These are phyloP conservation scores for Pouteria glomerata DNA, from an alignment of 148 eudicot genomes.

Conservation along the genomic window DNA sequence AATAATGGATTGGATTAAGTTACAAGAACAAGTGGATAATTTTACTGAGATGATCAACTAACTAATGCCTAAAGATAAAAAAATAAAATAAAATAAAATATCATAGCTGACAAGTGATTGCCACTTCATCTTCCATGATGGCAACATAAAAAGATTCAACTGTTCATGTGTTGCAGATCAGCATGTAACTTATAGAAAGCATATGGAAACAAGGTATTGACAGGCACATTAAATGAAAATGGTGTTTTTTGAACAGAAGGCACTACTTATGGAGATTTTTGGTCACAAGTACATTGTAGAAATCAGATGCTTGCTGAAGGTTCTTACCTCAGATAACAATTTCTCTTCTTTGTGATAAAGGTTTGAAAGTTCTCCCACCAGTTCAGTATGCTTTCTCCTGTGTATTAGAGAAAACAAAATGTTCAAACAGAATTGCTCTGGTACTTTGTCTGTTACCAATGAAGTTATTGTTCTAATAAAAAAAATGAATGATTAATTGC, in stretches of 20 bases:
- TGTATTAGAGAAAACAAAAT: slow-evolving; percentile 5
- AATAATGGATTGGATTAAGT: neutral
- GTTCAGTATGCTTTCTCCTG: slow-evolving; percentile 96
- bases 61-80: neutral
- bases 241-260: neutral
- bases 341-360: slow-evolving; percentile 90
- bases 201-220: neutral
- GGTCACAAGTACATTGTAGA: neutral
- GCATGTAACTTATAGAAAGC: neutral
- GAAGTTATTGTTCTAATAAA: neutral
- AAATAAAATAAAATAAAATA: neutral
- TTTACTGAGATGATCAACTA: neutral
- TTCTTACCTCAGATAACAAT: slow-evolving; percentile 84
- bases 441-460: neutral
- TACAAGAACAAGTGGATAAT: neutral
- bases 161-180: neutral
- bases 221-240: neutral
- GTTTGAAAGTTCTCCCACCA: slow-evolving; percentile 89
- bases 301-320: neutral
- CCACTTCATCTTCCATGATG: too few species aligned
- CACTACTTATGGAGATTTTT: neutral
- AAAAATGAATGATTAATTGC: neutral
- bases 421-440: neutral
- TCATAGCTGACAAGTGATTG: neutral
- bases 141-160: too few species aligned